Evolutionary conservation across 139 green algal genomes (phyloP), one percentile per base, ranked within the genome.

Genomic region (Haematococcus sp.): DNA sequence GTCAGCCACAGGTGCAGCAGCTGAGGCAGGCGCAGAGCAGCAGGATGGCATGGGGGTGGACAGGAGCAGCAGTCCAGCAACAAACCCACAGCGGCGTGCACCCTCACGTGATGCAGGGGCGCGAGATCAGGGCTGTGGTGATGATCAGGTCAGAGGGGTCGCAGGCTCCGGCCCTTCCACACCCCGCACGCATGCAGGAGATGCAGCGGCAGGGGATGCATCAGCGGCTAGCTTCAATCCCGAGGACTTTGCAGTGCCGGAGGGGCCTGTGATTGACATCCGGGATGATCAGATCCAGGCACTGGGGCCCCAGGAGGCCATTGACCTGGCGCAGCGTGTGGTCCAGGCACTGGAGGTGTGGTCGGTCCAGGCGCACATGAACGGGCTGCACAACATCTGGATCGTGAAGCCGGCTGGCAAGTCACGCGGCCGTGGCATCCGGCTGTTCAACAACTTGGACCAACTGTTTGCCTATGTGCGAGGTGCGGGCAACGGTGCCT

Each of bases 331-430:
- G 32, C 67, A 20, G 27, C 68, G 71, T 30, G 51, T 83, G 35
- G 32, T 74, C 25, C 40, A 27, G 22, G 78, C 66, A 52, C 63
- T 82, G 54, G 52, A 52, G 31, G 19, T 22, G 19, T 43, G 40
- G 31, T 54, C 67, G 28, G 65, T 78, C 51, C 83, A 88, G 52
- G 76, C 61, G 16, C 67, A 79, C 71, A 80, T 84, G 34, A 76
- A 83, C 33, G 85, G 85, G 15, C 66, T 64, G 40, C 72, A 83
- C 80, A 91, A 91, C 63, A 80, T 92, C 72, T 92, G 87, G 87
- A 90, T 92, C 56, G 49, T 88, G 13, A 92, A 92, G 79, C 87
- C 87, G 4, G 77, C 66, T 2, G 86, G 85, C 59, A 85, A 86
- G 76, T 86, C 75, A 40, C 61, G 87, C 11, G 87, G 87, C 2